These are phyloP conservation scores for Aspergillus coremiiformis DNA, from an alignment of 495 filamentous ascomycete genomes.

Conservation along the genomic window DNA sequence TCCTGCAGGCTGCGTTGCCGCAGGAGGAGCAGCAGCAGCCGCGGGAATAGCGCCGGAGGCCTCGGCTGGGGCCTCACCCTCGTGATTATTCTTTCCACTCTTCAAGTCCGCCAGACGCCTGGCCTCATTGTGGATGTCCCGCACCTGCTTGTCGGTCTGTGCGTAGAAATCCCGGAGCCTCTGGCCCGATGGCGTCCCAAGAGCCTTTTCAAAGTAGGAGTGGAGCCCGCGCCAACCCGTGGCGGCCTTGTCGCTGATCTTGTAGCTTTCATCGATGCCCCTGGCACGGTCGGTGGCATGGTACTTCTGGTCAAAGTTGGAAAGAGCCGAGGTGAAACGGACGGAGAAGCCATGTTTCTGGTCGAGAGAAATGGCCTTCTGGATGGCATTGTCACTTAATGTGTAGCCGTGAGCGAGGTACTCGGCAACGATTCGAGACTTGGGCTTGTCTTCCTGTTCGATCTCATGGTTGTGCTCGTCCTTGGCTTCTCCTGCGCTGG, in stretches of 20 bases:
- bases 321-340: slow-evolving; percentile 66
- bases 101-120: slow-evolving; percentile 80
- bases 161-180: slow-evolving; percentile 81
- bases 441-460: slow-evolving; percentile 90
- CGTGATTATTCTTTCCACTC: slow-evolving; percentile 60
- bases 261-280: slow-evolving; percentile 67
- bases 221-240: slow-evolving; percentile 58
- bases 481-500: slow-evolving; percentile 40
- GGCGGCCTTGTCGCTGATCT: slow-evolving; percentile 58
- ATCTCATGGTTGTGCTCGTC: slow-evolving; percentile 57
- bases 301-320: slow-evolving; percentile 71
- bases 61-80: slow-evolving; percentile 44
- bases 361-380: slow-evolving; percentile 81
- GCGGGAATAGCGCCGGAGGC: slow-evolving; percentile 10
- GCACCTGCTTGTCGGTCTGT: slow-evolving; percentile 70
- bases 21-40: slow-evolving; percentile 9
- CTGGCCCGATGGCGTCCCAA: slow-evolving; percentile 75
- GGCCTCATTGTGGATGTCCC: slow-evolving; percentile 89
- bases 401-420: slow-evolving; percentile 92
- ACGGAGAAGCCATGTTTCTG: slow-evolving; percentile 78
- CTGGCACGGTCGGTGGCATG: slow-evolving; percentile 72
- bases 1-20: slow-evolving; percentile 8
- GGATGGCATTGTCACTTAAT: slow-evolving; percentile 75
- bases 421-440: slow-evolving; percentile 86
- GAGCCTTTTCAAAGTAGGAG: slow-evolving; percentile 89